Percentiles rank a stretch among this genome's conserved stretches.
Conservation (phyloP, 1,284 basidiomycete genomes). For the Agroathelia rolfsii region DNA sequence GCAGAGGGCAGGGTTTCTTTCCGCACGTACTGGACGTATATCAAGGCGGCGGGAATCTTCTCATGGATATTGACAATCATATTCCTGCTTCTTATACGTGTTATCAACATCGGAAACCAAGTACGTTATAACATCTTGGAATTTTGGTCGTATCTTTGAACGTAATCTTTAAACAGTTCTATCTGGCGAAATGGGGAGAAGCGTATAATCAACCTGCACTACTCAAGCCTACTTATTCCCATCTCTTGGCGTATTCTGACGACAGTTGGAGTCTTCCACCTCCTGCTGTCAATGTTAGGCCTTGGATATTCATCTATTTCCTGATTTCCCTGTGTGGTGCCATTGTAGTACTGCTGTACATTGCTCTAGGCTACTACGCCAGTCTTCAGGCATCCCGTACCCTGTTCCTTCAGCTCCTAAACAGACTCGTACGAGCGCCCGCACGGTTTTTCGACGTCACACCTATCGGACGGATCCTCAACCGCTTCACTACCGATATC, state of each 20-base stretch:
- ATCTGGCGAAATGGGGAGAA: constrained; percentile 56
- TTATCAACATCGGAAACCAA: constrained; percentile 49
- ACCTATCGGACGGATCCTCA: constrained; percentile 65
- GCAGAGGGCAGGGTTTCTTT: constrained; percentile 56
- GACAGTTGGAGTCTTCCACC: constrained; percentile 42
- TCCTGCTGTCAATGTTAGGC: constrained; percentile 46
- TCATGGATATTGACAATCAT: constrained; percentile 45
- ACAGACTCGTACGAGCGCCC: constrained; percentile 47
- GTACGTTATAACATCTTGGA: constrained; percentile 22
- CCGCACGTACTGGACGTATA: constrained; percentile 50
- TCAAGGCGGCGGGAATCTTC: constrained; percentile 47
- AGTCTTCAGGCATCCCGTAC: constrained; percentile 55
- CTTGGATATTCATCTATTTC: constrained; percentile 59
- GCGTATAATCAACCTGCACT: constrained; percentile 40
- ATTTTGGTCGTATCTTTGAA: constrained; percentile 2
- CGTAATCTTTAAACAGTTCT: constrained; percentile 30
- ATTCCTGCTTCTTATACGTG: constrained; percentile 45
- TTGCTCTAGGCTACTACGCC: constrained; percentile 56
- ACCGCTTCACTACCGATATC: constrained; percentile 76
- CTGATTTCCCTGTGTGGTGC: constrained; percentile 50
- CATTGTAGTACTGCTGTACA: constrained; percentile 40
- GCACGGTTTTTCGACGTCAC: constrained; percentile 62
- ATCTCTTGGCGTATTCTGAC: constrained; percentile 29
- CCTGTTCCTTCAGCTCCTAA: constrained; percentile 44
- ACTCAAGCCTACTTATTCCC: constrained; percentile 18